Conservation (phyloP, 768 basidiomycete species). For the Cubamyces lactineus region DNA sequence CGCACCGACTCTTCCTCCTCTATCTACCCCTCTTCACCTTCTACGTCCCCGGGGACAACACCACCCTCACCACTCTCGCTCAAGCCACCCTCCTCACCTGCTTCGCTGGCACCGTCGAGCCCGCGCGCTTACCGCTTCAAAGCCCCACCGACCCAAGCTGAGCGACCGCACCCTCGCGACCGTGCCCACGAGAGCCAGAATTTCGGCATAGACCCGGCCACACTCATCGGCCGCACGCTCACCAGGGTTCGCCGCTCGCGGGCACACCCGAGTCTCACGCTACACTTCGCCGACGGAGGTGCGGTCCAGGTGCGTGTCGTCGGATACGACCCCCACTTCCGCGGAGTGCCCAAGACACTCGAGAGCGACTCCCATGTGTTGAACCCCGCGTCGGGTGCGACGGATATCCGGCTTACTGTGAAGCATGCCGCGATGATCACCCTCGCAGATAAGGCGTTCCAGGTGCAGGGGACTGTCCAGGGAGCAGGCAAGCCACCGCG, state of each 20-base stretch:
- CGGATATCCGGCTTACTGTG: slow-evolving; percentile 44
- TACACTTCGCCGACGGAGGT: slow-evolving; percentile 41
- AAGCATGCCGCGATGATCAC: slow-evolving; percentile 56
- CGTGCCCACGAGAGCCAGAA: background rate
- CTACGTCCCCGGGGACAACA: slow-evolving; percentile 16
- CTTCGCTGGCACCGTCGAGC: background rate
- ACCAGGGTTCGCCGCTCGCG: slow-evolving; percentile 36
- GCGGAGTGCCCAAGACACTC: slow-evolving; percentile 60
- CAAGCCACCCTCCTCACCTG: slow-evolving; percentile 1
- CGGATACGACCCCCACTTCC: slow-evolving; percentile 60
- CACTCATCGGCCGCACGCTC: slow-evolving; percentile 39
- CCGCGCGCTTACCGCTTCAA: background rate
- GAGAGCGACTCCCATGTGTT: slow-evolving; percentile 56
- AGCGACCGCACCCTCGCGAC: background rate
- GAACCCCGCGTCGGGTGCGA: slow-evolving; percentile 32
- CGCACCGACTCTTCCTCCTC: slow-evolving; percentile 16
- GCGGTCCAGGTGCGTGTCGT: slow-evolving; percentile 55
- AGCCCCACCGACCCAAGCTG: background rate
- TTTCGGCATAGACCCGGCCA: slow-evolving; percentile 35
- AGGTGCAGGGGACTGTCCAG: slow-evolving; percentile 26
- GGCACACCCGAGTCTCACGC: slow-evolving; percentile 40
- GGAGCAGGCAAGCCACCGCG: slow-evolving; percentile 29
- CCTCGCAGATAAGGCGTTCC: slow-evolving; percentile 62
- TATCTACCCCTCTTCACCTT: slow-evolving; percentile 13
- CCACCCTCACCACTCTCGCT: slow-evolving; percentile 14